Base-by-base conservation (phyloP, 345 rosid species). In the Gossypium stocksii region DNA sequence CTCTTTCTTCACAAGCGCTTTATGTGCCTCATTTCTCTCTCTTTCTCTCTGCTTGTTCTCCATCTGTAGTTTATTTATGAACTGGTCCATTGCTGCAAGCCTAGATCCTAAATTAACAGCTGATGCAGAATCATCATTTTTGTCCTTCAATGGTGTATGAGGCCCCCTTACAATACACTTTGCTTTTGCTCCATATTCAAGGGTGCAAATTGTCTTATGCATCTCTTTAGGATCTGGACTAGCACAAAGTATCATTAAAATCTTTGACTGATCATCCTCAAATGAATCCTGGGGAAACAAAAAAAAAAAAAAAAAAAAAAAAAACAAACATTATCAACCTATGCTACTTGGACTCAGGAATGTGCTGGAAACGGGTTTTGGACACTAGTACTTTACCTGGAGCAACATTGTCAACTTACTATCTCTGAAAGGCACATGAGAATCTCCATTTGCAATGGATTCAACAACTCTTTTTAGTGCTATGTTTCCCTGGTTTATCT, bases 101-200 rank as follows among this genome's bases (percentile, higher is more conserved):
- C 92, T 89, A 48, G 94, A 81, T 34, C 95, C 98, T 75, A 92
- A 82, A 62, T 85, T 80, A 19, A 82, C 83, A 57, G 88, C 85
- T 38, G 91, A 87, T 22, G 92, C 75, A 67, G 89, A 81, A 76
- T 92, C 97, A 61, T 88, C 99, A 72, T 66, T 69, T 81, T 87
- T 92, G 75, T 89, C 98, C 83, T 87, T 94, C 57, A 70, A 70
- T 8, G 91, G 94, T 2, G 87, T 93, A 74, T 89, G 97, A 71
- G 97, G 89, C 38, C 98, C 98, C 25, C 98, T 94, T 46, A 93
- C 83, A 66, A 95, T 95, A 73, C 99, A 95, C 75, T 95, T 95
- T 6, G 99, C 99, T 80, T 95, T 95, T 20, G 99, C 99, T 44
- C 99, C 99, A 77, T 95, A 95, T 78, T 95, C 99, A 27, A 95